Conservation (phyloP, 2,329 filamentous ascomycete genomes). For the Rhynchosporium graminicola region DNA sequence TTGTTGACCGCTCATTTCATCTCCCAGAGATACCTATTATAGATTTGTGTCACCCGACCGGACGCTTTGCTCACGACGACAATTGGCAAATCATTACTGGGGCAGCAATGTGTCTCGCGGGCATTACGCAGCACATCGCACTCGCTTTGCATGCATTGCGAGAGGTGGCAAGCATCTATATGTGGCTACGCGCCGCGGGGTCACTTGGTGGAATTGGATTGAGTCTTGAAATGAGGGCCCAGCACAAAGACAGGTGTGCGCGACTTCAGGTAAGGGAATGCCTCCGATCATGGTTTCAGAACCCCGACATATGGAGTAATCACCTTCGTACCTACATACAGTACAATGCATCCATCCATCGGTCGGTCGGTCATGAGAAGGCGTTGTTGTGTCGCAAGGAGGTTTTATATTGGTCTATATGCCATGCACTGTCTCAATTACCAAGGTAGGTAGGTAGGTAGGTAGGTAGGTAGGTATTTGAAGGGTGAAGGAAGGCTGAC, state of each 20-base stretch:
- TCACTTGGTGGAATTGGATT: neutral
- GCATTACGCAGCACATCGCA: neutral
- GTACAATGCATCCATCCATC: neutral
- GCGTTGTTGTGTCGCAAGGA: neutral
- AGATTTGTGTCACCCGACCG: slow-evolving; percentile 10
- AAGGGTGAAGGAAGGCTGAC: neutral
- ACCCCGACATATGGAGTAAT: slow-evolving; percentile 9
- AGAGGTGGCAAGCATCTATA: slow-evolving; percentile 7
- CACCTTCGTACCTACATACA: neutral
- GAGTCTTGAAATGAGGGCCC: neutral
- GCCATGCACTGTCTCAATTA: neutral
- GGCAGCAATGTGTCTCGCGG: neutral
- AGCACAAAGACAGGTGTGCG: neutral
- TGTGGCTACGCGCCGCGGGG: slow-evolving; percentile 1
- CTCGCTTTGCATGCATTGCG: neutral
- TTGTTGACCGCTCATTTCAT: slow-evolving; percentile 14
- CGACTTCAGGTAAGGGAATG: neutral
- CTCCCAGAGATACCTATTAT: neutral
- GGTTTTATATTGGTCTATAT: neutral
- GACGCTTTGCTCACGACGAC: neutral
- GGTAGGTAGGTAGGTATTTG: too few species aligned
- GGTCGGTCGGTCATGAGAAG: slow-evolving; percentile 5
- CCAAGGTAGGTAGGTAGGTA: too few species aligned
- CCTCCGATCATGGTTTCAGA: slow-evolving; percentile 17
- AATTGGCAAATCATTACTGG: slow-evolving; percentile 13